Percentiles rank a stretch among this genome's conserved stretches.
phyloP scores from a whole-genome alignment of 1,139 yeast genomes.

The Saccharomyces hybrid region DNA sequence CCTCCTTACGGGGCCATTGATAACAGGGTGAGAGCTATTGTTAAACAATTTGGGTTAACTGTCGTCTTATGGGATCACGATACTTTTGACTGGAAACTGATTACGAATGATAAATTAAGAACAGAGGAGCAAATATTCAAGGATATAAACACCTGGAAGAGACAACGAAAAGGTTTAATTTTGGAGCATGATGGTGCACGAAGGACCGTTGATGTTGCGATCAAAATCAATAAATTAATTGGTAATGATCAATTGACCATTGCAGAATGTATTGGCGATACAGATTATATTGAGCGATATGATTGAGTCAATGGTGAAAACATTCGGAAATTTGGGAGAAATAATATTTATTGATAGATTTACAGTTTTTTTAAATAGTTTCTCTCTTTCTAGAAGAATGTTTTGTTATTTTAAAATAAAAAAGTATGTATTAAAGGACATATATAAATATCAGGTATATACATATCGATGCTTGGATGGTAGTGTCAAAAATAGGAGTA shows the following conservation, averaged over 20 bases:
- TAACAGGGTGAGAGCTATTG: constrained; percentile 70
- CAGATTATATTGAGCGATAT: constrained; percentile 31
- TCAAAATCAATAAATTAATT: constrained; percentile 46
- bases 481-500: neutral
- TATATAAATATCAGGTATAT: neutral
- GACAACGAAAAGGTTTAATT: constrained; percentile 51
- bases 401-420: neutral
- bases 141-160: constrained; percentile 50
- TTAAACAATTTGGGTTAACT: constrained; percentile 82
- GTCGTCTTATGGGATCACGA: constrained; percentile 92
- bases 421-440: neutral
- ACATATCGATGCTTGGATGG: neutral
- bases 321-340: neutral
- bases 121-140: constrained; percentile 45
- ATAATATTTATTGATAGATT: neutral
- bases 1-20: constrained; percentile 97
- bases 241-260: constrained; percentile 62
- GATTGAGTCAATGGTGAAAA: neutral
- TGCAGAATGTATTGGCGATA: constrained; percentile 74
- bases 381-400: neutral
- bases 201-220: constrained; percentile 62
- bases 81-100: constrained; percentile 82
- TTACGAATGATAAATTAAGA: constrained; percentile 34
- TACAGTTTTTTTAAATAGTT: neutral
- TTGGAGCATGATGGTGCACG: constrained; percentile 76